Base-by-base conservation (phyloP, 2,329 filamentous ascomycete species). In the Pseudogymnoascus pannorum region DNA sequence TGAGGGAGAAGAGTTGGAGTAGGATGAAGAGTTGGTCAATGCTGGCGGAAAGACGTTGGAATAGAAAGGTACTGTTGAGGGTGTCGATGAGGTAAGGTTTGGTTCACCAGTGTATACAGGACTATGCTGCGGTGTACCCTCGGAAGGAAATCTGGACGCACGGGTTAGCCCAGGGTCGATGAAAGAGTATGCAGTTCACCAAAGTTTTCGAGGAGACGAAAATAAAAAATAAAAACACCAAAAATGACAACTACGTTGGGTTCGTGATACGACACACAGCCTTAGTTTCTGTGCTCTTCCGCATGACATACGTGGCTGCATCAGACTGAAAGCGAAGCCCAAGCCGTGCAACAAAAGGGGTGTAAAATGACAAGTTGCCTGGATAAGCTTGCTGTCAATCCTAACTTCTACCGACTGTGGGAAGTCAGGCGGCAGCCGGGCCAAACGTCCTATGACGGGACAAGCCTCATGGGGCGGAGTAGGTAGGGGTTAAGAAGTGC, bases 81-180 rank as follows among this genome's bases (percentile, higher is more conserved):
- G 65, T 20, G 66, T 66, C 59, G 66, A 63, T 60, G 64, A 70
- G 61, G 69, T 69, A 65, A 68, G 64, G 59, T 66, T 62, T 35
- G 68, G 66, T 62, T 71, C 70, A 59, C 70, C 67, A 11, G 69
- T 70, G 64, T 72, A 72, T 59, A 71, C 68, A 68, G 71, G 68
- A 67, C 67, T 71, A 35, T 72, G 68, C 57, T 58, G 57, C 12
- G 31, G 33, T 58, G 57, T 36, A 24, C 57, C 57, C 38, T 58
- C 57, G 33, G 57, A 58, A 40, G 36, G 14, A 40, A 36, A 58
- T 58, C 57, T 58, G 18, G 24, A 54, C 9, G 48, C 48, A 54
- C 48, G 26, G 48, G 48, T 54, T 54, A 54, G 48, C 48, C 26
- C 9, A 31, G 48, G 48, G 48, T 14, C 48, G 9, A 54, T 18